phyloP scores from a whole-genome alignment of 2,329 filamentous ascomycete species.

The Colletotrichum karsti region DNA sequence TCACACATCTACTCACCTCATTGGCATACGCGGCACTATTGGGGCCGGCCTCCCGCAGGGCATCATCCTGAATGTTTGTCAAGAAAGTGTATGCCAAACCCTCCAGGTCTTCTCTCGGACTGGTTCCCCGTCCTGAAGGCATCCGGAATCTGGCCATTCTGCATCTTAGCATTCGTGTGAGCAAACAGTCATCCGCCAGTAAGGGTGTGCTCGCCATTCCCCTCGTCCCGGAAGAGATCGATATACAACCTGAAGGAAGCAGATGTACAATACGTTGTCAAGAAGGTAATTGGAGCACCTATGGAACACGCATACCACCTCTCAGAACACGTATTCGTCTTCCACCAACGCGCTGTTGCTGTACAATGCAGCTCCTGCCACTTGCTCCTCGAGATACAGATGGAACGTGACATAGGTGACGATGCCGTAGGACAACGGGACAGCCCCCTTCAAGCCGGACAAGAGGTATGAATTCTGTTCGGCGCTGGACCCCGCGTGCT shows the following conservation, averaged over 20 bases:
- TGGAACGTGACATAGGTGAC: slow-evolving; percentile 62
- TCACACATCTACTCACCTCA: not conserved
- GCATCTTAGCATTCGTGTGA: slow-evolving; percentile 43
- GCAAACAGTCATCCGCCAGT: slow-evolving; percentile 49
- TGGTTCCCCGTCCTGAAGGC: not conserved
- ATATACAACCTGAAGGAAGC: slow-evolving; percentile 49
- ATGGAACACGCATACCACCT: slow-evolving; percentile 57
- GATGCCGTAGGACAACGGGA: slow-evolving; percentile 60
- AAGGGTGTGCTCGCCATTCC: slow-evolving; percentile 40
- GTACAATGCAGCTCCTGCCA: slow-evolving; percentile 50
- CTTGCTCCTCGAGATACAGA: slow-evolving; percentile 52
- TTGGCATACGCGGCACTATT: not conserved
- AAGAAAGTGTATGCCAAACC: slow-evolving; percentile 23
- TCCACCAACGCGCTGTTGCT: slow-evolving; percentile 39
- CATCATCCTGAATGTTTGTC: not conserved
- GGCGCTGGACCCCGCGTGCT: slow-evolving; percentile 51
- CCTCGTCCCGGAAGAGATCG: slow-evolving; percentile 46
- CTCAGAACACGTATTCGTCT: slow-evolving; percentile 52
- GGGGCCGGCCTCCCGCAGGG: not conserved
- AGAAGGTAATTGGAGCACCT: slow-evolving; percentile 49
- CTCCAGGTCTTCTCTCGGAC: not conserved
- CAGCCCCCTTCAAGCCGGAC: slow-evolving; percentile 64
- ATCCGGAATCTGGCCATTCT: slow-evolving; percentile 31
- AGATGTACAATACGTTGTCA: slow-evolving; percentile 50
- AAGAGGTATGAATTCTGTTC: slow-evolving; percentile 60